Evolutionary conservation across 2,329 filamentous ascomycete species (phyloP), one percentile per base, ranked within the genome.

Genomic region (Elsinoe perseae): DNA sequence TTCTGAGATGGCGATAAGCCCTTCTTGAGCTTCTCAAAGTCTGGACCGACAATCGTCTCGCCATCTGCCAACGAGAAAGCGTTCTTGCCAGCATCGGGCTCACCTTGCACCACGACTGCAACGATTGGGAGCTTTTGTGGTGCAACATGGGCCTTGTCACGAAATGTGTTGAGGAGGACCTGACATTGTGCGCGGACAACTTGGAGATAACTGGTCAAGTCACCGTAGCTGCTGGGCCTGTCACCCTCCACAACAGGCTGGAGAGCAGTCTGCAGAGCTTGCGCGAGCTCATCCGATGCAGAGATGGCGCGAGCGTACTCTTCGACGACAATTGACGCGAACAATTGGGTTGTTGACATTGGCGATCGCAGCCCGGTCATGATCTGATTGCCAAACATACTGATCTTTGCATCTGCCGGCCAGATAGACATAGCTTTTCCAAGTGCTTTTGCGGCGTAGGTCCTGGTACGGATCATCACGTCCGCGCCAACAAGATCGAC

Each of bases 401-500:
- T 79, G 63, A 82, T 76, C 59, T 74, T 78, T 56, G 73, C 73
- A 28, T 79, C 69, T 50, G 71, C 70, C n/a, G 90, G 87, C 68
- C 95, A 85, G 34, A 84, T 72, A 14, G 85, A 83, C 75, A 98
- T 87, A 40, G 95, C 79, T 61, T 89, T 80, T 30, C 92, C 93
- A 70, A 98, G 83, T 2, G 93, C 93, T 65, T 81, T 84, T 18
- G 92, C 88, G 10, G 91, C 89, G 58, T 83, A 87, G n/a, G 95
- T 85, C 62, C 92, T 87, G 6, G 91, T 95, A 59, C 92, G 84
- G 50, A 97, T 83, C 70, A 98, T 82, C 5, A 85, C 85, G 59
- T 98, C 93, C 64, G 87, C 81, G 28, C 93, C 91, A 23, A 98
- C 91, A 40, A 98, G 78, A 66, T 98, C 95, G 46, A 97, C 85